Conservation (phyloP, 2,329 filamentous ascomycete species). For the Fusarium sp. region DNA sequence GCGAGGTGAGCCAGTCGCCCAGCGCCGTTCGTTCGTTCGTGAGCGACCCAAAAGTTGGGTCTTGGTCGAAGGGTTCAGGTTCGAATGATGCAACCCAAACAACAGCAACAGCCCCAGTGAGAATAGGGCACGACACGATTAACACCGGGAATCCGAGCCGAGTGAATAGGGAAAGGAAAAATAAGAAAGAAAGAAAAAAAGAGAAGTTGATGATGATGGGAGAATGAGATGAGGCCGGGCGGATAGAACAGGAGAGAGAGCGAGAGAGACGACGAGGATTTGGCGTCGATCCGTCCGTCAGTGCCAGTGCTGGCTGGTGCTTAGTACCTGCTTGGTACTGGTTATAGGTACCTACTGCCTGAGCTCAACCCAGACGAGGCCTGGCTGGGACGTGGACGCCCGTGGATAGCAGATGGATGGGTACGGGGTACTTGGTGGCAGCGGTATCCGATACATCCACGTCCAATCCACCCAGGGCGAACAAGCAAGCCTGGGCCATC, state of each 20-base stretch:
- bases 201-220: conserved; percentile 15
- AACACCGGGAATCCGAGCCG: conserved; percentile 36
- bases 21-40: conserved; percentile 30
- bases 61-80: background rate
- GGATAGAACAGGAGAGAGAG: conserved; percentile 30
- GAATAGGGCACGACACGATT: conserved; percentile 8
- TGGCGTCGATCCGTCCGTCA: conserved; percentile 31
- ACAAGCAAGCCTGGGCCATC: conserved; percentile 13
- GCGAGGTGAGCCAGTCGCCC: conserved; percentile 41
- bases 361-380: background rate
- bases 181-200: conserved; percentile 14
- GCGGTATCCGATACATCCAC: conserved; percentile 21
- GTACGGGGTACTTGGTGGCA: conserved; percentile 24
- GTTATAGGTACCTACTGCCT: conserved; percentile 13
- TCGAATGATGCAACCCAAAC: conserved; percentile 21
- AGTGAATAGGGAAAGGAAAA: conserved; percentile 16
- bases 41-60: conserved; percentile 34
- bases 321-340: background rate
- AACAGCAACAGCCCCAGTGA: conserved; percentile 8
- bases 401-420: background rate
- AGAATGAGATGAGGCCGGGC: conserved; percentile 21
- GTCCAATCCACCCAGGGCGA: conserved; percentile 3
- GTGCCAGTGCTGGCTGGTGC: conserved; percentile 2
- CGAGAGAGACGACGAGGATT: conserved; percentile 6
- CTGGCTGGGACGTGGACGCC: conserved; percentile 1